A percentile compares a stretch with the other conserved stretches of the same genome.
phyloP scores from a whole-genome alignment of 1,284 basidiomycete genomes.

The Cutaneotrichosporon sp. region DNA sequence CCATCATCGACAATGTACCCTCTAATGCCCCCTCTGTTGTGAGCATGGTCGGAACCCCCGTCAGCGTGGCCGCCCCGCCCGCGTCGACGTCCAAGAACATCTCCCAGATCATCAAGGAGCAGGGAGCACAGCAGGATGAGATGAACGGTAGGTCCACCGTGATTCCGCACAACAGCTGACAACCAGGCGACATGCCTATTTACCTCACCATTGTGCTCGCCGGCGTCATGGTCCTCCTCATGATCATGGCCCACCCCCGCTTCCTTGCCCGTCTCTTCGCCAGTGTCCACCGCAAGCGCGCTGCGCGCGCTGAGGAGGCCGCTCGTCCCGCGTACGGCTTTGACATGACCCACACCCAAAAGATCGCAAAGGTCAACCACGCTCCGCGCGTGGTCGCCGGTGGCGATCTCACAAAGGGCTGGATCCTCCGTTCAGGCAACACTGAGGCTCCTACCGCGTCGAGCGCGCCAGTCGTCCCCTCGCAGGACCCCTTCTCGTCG shows the following conservation, averaged over 20 bases:
- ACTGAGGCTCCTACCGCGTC: not conserved
- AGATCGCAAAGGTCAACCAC: not conserved
- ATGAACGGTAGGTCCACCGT: not conserved
- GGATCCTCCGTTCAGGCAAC: conserved; percentile 22
- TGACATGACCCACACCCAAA: conserved; percentile 5
- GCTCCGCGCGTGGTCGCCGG: conserved; percentile 22
- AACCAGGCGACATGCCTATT: not conserved
- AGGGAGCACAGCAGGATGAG: not conserved
- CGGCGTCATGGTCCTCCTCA: conserved; percentile 28
- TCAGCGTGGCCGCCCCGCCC: not conserved
- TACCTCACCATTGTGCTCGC: conserved; percentile 29
- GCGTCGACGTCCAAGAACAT: not conserved
- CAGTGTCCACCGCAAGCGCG: conserved; percentile 19
- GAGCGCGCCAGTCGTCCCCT: not conserved
- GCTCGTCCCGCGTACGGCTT: conserved; percentile 9
- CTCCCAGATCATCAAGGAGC: not conserved
- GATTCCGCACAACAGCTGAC: not conserved
- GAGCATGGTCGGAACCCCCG: not conserved
- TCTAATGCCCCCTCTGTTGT: not conserved
- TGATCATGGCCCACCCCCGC: conserved; percentile 36
- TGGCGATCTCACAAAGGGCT: conserved; percentile 31
- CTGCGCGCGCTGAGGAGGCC: conserved; percentile 1
- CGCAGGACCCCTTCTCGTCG: not conserved
- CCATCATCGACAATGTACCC: not conserved
- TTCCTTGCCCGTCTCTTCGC: conserved; percentile 43